A percentile compares a stretch with the other conserved stretches of the same genome.
These are phyloP conservation scores for Stemphylium lycopersici DNA, from an alignment of 2,329 filamentous ascomycete genomes.

Conservation along the genomic window DNA sequence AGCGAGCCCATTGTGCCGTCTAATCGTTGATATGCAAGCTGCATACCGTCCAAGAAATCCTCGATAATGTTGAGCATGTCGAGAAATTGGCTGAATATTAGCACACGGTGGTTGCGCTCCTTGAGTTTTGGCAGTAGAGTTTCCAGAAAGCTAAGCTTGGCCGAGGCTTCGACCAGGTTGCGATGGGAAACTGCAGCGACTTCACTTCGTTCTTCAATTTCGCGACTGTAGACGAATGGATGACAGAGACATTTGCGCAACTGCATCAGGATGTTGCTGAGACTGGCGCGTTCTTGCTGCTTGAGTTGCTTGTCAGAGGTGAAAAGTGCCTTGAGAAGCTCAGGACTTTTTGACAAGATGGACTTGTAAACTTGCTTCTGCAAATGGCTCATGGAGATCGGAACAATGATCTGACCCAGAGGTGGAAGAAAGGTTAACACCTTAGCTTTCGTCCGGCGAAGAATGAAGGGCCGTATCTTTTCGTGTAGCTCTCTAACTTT, in stretches of 20 bases:
- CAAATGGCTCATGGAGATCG: conserved; percentile 90
- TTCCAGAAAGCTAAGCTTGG: conserved; percentile 84
- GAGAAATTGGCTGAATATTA: conserved; percentile 96
- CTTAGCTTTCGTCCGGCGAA: conserved; percentile 83
- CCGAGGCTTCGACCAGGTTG: conserved; percentile 88
- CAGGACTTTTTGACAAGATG: conserved; percentile 87
- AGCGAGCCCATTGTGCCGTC: conserved; percentile 83
- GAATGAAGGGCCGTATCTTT: conserved; percentile 75
- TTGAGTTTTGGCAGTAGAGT: conserved; percentile 86
- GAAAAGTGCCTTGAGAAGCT: conserved; percentile 87
- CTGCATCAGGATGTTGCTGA: conserved; percentile 96
- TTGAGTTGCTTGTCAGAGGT: conserved; percentile 66
- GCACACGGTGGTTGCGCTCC: conserved; percentile 83
- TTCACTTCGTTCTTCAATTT: conserved; percentile 82
- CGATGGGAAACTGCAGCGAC: conserved; percentile 68
- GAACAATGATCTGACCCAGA: conserved; percentile 93
- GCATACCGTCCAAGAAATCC: conserved; percentile 82
- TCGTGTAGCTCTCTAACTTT: conserved; percentile 82
- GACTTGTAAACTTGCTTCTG: conserved; percentile 95
- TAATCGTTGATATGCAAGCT: conserved; percentile 75
- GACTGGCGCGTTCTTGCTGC: conserved; percentile 73
- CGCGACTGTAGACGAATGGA: conserved; percentile 89
- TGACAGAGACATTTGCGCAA: conserved; percentile 93
- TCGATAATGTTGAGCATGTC: conserved; percentile 86
- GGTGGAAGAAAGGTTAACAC: conserved; percentile 91